Base-by-base conservation (phyloP, 2,329 filamentous ascomycete genomes). In the Sarocladiaceae sp. region DNA sequence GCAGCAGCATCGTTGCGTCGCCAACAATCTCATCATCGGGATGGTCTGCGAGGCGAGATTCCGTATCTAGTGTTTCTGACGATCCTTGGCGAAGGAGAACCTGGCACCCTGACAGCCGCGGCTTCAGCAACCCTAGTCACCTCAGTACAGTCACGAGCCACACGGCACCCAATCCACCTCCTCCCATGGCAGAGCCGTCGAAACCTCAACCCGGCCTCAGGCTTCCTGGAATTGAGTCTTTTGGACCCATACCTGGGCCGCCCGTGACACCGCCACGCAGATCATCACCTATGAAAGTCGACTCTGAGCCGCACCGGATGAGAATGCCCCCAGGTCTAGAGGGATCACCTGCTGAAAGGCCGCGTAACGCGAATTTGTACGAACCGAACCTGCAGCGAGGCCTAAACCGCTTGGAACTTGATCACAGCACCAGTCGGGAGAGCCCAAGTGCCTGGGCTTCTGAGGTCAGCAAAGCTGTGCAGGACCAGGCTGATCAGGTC, bases 191-290 rank as follows among this genome's bases (percentile, higher is more conserved):
- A 31, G 70, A 61, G 45, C 67, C 61, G 5, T 60, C 61, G 29
- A 79, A 65, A 61, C 71, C 62, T 57, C 80, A 83, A 53, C 76
- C 73, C 6, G 65, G 73, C 4, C 70, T 88, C 12, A 80, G 88
- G 31, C 73, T 96, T 12, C 90, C 90, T 1, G 89, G 90, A 12
- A 96, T 96, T 52, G 88, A 95, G 60, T 94, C 88, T 13, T 95
- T 96, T 55, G 88, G 91, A 56, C 82, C 87, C 45, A 70, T 86
- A 19, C 83, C 80, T 20, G 76, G 77, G 47, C 76, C 76, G 16
- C 75, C 80, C 1, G 61, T 71, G 11, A 78, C 85, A 1, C 37
- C 37, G 19, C 37, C 37, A 40, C 78, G 83, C 37, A 74, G 76
- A 44, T 72, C 78, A 2, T 89, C 86, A 43, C 86, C 88, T 0